A percentile compares a stretch with the other conserved stretches of the same genome.
phyloP scores from a whole-genome alignment of 441 rosid genomes.

The Populus tomentosa region DNA sequence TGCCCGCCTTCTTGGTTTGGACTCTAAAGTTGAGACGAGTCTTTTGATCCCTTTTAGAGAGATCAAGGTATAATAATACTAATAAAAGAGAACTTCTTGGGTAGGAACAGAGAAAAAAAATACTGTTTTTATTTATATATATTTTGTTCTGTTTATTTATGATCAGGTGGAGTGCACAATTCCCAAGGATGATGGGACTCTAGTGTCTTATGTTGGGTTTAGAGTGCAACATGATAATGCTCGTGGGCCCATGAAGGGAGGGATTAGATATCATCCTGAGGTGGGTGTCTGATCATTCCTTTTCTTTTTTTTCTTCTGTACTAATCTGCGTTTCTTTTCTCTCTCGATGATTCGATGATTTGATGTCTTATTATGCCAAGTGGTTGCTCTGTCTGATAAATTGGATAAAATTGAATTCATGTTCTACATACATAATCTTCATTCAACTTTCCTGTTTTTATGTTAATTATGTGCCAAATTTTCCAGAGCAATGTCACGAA shows the following conservation, averaged over 20 bases:
- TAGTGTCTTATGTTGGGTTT: constrained; percentile 69
- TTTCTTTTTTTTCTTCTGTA: background rate
- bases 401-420: background rate
- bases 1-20: constrained; percentile 77
- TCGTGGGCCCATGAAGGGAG: constrained; percentile 90
- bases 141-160: background rate
- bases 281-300: constrained; percentile 18
- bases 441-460: background rate
- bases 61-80: constrained; percentile 53
- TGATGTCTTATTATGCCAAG: background rate
- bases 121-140: background rate
- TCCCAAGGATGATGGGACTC: constrained; percentile 74
- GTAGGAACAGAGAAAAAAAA: background rate
- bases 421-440: background rate
- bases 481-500: background rate
- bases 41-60: constrained; percentile 93
- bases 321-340: background rate
- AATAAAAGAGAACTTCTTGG: background rate
- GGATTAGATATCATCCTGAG: constrained; percentile 90
- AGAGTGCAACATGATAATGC: constrained; percentile 84
- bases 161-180: constrained; percentile 82
- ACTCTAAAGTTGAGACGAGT: constrained; percentile 78
- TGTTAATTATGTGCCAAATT: background rate
- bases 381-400: background rate
- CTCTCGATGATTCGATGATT: background rate